A percentile compares a stretch with the other conserved stretches of the same genome.
These are phyloP conservation scores for Hysterium pulicare DNA, from an alignment of 2,329 filamentous ascomycete genomes.

Conservation along the genomic window DNA sequence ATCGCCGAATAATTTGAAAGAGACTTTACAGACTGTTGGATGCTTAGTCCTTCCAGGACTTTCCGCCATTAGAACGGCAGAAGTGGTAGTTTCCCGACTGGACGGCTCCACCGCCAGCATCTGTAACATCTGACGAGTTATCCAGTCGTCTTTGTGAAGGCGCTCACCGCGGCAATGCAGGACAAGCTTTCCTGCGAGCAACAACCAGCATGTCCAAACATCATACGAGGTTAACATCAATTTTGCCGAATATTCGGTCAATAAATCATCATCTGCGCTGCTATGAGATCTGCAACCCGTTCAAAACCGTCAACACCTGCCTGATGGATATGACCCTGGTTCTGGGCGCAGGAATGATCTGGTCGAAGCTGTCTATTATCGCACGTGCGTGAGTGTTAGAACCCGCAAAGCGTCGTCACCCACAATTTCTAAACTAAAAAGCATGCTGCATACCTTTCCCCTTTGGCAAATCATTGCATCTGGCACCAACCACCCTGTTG, in stretches of 20 bases:
- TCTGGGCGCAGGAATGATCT: neutral
- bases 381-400: neutral
- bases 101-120: slow-evolving; percentile 10
- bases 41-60: neutral
- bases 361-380: neutral
- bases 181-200: slow-evolving; percentile 8
- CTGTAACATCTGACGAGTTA: slow-evolving; percentile 9
- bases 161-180: slow-evolving; percentile 24
- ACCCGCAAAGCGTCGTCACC: neutral
- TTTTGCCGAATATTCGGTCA: too few species aligned
- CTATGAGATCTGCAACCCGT: too few species aligned
- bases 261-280: too few species aligned
- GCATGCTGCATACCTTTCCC: neutral
- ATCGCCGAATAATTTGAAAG: neutral
- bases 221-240: slow-evolving; percentile 29
- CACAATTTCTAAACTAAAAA: neutral
- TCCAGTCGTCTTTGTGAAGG: slow-evolving; percentile 10
- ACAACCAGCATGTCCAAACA: slow-evolving; percentile 9
- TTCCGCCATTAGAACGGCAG: neutral
- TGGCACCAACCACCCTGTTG: neutral
- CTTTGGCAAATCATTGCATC: neutral
- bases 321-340: neutral
- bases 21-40: neutral
- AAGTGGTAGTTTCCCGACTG: slow-evolving; percentile 2
- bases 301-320: slow-evolving; percentile 7